Evolutionary conservation across 257 asterid genomes (phyloP).

Genomic region (Forsythia viridissima): DNA sequence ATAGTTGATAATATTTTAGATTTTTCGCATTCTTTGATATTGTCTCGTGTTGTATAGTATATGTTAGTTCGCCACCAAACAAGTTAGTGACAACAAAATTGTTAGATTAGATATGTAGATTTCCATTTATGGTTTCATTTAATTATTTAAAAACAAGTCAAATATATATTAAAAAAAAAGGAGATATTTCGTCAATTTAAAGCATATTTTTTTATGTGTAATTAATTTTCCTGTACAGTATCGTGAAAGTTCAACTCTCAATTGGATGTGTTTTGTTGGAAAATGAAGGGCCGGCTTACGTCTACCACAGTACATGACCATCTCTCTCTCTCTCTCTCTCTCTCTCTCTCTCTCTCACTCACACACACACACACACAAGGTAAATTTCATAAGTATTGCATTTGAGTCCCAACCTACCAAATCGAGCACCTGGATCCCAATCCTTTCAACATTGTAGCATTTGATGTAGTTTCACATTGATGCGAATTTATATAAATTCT

Average conservation of each 20-base stretch:
- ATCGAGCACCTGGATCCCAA: not conserved
- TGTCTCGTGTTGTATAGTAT: constrained; percentile 4
- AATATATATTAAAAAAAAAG: not conserved
- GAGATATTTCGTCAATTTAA: not conserved
- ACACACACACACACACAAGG: not conserved
- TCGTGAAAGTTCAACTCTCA: no score
- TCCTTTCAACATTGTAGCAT: not conserved
- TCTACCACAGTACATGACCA: constrained; percentile 30
- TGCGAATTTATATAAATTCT: no score
- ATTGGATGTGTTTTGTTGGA: not conserved
- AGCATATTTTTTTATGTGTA: not conserved
- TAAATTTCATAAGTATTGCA: not conserved
- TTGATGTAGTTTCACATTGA: no score
- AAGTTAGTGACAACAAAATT: not conserved
- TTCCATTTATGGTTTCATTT: not conserved
- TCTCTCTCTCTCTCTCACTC: not conserved
- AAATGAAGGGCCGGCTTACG: constrained; percentile 34
- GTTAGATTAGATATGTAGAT: not conserved
- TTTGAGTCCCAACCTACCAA: not conserved
- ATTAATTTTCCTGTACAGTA: not conserved
- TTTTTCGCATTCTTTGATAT: not conserved
- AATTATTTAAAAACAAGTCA: not conserved
- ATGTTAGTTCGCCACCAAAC: not conserved
- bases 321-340: not conserved
- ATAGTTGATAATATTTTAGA: not conserved